Conservation (phyloP, 306 rosid genomes). For the Pyrus pyrifolia region DNA sequence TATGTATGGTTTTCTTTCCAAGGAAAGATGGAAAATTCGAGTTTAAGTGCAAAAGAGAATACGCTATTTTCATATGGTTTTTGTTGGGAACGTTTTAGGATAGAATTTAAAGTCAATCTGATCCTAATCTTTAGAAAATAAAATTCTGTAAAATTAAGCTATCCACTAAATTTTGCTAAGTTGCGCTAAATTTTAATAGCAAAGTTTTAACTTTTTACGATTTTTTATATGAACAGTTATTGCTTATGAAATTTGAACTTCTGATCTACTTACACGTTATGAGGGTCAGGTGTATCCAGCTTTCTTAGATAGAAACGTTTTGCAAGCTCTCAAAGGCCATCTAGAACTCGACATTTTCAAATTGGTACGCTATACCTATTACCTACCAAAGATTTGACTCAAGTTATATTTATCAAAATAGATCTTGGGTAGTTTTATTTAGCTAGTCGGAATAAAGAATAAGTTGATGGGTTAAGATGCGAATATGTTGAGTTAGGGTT, state of each 20-base stretch:
- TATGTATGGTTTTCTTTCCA: not conserved
- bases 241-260: no score
- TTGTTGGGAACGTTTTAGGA: no score
- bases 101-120: no score
- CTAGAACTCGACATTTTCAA: not conserved
- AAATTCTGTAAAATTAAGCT: no score
- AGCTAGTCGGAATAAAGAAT: not conserved
- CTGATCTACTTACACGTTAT: not conserved
- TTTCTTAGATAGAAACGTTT: not conserved
- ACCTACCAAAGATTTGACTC: not conserved
- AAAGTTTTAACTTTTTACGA: not conserved
- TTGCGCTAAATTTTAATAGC: not conserved
- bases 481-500: not conserved
- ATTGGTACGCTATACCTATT: not conserved
- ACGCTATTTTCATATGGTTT: no score
- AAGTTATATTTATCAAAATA: not conserved
- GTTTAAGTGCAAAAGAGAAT: no score
- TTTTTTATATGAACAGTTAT: not conserved
- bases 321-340: not conserved
- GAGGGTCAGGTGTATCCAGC: not conserved
- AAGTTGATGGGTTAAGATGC: not conserved
- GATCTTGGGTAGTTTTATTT: not conserved
- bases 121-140: no score
- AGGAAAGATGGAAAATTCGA: no score
- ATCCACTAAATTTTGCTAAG: fast-evolving